A percentile compares a stretch with the other conserved stretches of the same genome.
Conservation (phyloP, 148 eudicot species). For the Rheum nobile region DNA sequence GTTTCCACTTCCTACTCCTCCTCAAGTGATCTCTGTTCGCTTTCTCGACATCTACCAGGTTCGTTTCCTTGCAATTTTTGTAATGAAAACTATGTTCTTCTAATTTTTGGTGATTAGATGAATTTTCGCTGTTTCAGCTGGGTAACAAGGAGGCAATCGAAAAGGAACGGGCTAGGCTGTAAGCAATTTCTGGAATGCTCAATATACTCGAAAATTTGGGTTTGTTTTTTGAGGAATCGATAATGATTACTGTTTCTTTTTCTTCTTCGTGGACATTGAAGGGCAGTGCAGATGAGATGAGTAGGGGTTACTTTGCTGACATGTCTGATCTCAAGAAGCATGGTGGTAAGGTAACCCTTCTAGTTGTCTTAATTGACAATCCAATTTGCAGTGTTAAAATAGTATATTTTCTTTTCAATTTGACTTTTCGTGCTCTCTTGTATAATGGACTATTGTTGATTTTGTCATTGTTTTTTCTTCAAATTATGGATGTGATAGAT, state of each 20-base stretch:
- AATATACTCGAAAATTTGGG: not conserved
- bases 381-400: not conserved
- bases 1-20: slow-evolving; percentile 17
- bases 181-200: slow-evolving; percentile 12
- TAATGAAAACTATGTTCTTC: not conserved
- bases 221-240: not conserved
- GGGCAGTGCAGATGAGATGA: slow-evolving; percentile 99
- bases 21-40: slow-evolving; percentile 41
- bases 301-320: slow-evolving; percentile 89
- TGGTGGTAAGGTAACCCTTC: slow-evolving; percentile 70
- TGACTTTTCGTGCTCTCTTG: slow-evolving; percentile 13
- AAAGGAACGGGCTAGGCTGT: slow-evolving; percentile 93
- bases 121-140: slow-evolving; percentile 30
- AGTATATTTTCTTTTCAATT: not conserved
- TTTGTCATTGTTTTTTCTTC: not conserved
- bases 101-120: not conserved
- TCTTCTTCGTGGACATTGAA: slow-evolving; percentile 18
- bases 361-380: not conserved
- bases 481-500: slow-evolving; percentile 25
- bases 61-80: not conserved
- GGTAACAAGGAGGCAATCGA: slow-evolving; percentile 74
- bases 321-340: slow-evolving; percentile 74
- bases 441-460: slow-evolving; percentile 6
- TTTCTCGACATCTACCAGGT: slow-evolving; percentile 86
- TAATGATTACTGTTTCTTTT: slow-evolving; percentile 8